These are phyloP conservation scores for Cronartium ribicola DNA, from an alignment of 1,284 basidiomycete species.

Conservation along the genomic window DNA sequence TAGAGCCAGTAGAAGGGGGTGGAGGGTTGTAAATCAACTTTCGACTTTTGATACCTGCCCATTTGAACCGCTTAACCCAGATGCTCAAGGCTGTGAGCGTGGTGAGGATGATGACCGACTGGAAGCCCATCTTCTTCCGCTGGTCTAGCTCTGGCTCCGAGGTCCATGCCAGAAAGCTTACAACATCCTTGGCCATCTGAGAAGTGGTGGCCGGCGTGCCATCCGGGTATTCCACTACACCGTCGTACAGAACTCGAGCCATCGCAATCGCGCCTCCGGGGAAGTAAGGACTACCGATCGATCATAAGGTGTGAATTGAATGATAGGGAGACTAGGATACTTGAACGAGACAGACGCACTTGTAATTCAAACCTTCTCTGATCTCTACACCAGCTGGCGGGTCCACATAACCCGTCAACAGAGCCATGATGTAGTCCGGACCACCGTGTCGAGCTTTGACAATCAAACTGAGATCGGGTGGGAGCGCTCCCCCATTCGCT, in stretches of 20 bases:
- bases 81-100: slow-evolving; percentile 72
- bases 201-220: slow-evolving; percentile 94
- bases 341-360: slow-evolving; percentile 56
- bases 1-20: slow-evolving; percentile 12
- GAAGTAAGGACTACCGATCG: slow-evolving; percentile 62
- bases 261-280: slow-evolving; percentile 96
- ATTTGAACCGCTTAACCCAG: slow-evolving; percentile 93
- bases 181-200: slow-evolving; percentile 99
- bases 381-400: slow-evolving; percentile 94
- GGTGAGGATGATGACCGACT: slow-evolving; percentile 69
- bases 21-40: slow-evolving; percentile 59
- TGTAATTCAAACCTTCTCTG: slow-evolving; percentile 97
- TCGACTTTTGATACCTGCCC: slow-evolving; percentile 83
- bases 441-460: slow-evolving; percentile 97
- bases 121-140: slow-evolving; percentile 88
- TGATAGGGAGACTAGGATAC: slow-evolving; percentile 8
- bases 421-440: slow-evolving; percentile 95
- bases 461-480: slow-evolving; percentile 95
- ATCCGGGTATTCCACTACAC: slow-evolving; percentile 89
- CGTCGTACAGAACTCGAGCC: slow-evolving; percentile 91
- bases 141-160: slow-evolving; percentile 96
- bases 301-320: not conserved
- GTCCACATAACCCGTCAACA: slow-evolving; percentile 95
- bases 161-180: slow-evolving; percentile 70
- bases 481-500: slow-evolving; percentile 87